Conservation (phyloP, 805 yeast species). For the Saturnispora besseyi region DNA sequence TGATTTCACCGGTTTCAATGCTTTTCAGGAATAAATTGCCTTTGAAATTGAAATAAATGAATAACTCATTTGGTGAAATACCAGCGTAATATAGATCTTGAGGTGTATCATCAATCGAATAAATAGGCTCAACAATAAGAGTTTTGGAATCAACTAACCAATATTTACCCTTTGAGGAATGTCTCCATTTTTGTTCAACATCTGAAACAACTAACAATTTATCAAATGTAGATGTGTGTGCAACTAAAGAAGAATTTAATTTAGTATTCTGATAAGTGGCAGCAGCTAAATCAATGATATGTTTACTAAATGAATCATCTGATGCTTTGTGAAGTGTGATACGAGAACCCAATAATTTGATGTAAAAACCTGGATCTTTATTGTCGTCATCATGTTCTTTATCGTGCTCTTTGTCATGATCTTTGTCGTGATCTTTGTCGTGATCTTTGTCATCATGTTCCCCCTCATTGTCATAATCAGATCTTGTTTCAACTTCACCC, state of each 20-base stretch:
- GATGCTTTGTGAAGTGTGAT: conserved; percentile 20
- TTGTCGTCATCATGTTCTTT: background rate
- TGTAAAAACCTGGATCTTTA: conserved; percentile 39
- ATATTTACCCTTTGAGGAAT: conserved; percentile 52
- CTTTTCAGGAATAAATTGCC: conserved; percentile 47
- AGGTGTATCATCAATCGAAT: conserved; percentile 16
- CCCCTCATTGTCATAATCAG: background rate
- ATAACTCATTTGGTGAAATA: conserved; percentile 55
- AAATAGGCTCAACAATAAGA: conserved; percentile 18
- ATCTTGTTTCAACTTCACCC: background rate
- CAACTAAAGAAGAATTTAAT: conserved; percentile 32
- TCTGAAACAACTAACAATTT: conserved; percentile 52
- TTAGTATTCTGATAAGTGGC: conserved; percentile 36
- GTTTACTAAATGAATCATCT: conserved; percentile 23
- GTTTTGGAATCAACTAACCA: conserved; percentile 50
- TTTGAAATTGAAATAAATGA: conserved; percentile 46
- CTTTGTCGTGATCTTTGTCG: background rate
- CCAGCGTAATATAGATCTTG: conserved; percentile 41
- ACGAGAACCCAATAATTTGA: conserved; percentile 14
- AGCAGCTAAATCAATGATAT: conserved; percentile 24
- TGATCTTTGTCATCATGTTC: background rate
- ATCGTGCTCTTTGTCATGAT: background rate
- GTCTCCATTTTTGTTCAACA: conserved; percentile 47
- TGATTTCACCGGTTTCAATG: conserved; percentile 19
- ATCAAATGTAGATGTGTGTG: conserved; percentile 37